A percentile compares a stretch with the other conserved stretches of the same genome.
Evolutionary conservation across 768 basidiomycete genomes (phyloP).

Genomic region (Calocybe cyanea): DNA sequence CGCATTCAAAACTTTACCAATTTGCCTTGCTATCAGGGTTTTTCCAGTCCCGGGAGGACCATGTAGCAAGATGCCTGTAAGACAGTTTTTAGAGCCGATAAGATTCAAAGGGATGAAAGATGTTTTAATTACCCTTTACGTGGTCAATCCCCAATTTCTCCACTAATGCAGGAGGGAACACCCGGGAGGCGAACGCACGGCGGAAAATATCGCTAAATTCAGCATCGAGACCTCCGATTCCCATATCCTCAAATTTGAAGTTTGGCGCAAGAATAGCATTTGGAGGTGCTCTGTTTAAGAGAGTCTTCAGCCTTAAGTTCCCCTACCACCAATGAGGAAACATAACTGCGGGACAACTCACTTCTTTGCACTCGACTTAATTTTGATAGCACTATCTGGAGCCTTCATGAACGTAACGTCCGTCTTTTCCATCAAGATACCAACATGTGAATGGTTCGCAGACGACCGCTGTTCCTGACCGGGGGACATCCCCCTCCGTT

Average conservation of each 20-base stretch:
- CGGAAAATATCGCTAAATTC: slow-evolving; percentile 98
- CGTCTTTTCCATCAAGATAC: slow-evolving; percentile 88
- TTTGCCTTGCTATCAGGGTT: slow-evolving; percentile 96
- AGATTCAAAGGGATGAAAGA: no score
- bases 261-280: slow-evolving; percentile 97
- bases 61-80: slow-evolving; percentile 82
- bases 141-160: slow-evolving; percentile 98
- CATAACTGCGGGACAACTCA: slow-evolving; percentile 32
- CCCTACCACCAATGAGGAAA: background rate
- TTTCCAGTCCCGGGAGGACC: slow-evolving; percentile 99
- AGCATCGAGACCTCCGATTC: slow-evolving; percentile 93
- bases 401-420: slow-evolving; percentile 89
- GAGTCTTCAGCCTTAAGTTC: no score
- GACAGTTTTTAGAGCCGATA: no score
- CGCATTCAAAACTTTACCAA: slow-evolving; percentile 98
- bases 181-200: slow-evolving; percentile 95
- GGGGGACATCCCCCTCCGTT: slow-evolving; percentile 37
- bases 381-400: slow-evolving; percentile 72
- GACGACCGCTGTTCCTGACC: slow-evolving; percentile 18
- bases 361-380: slow-evolving; percentile 92
- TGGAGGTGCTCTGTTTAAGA: slow-evolving; percentile 68
- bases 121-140: slow-evolving; percentile 74
- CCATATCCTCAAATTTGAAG: slow-evolving; percentile 99
- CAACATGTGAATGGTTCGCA: slow-evolving; percentile 38
- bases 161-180: slow-evolving; percentile 96